Conservation (phyloP, 345 rosid genomes). For the Citrus unshiu region DNA sequence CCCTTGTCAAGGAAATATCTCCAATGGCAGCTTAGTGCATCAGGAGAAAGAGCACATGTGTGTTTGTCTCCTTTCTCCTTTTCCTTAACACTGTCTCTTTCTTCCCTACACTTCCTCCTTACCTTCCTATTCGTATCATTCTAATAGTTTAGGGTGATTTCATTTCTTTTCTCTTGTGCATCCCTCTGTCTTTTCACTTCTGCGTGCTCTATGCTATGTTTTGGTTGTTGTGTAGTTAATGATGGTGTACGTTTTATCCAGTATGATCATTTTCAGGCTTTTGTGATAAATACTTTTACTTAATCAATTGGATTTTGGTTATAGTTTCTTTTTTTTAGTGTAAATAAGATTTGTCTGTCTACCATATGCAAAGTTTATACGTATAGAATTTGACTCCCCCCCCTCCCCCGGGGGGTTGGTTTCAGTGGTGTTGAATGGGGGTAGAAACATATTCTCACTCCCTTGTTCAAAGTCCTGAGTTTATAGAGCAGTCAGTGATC, state of each 20-base stretch:
- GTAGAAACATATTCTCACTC: background rate
- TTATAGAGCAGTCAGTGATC: background rate
- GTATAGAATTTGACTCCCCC: background rate
- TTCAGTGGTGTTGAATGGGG: background rate
- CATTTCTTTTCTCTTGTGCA: conserved; percentile 21
- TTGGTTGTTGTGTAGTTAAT: background rate
- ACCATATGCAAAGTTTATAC: background rate
- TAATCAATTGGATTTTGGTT: background rate
- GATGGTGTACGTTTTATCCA: background rate
- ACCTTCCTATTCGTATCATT: conserved; percentile 58
- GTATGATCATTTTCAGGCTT: background rate
- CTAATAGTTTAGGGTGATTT: conserved; percentile 35
- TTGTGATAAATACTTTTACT: background rate
- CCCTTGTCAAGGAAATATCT: conserved; percentile 97
- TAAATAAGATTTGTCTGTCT: background rate
- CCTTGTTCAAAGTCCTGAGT: background rate
- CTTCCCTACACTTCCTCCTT: conserved; percentile 79
- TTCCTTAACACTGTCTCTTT: conserved; percentile 90
- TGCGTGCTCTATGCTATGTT: conserved; percentile 26
- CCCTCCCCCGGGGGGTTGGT: background rate
- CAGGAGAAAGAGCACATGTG: conserved; percentile 96
- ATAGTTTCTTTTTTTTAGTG: background rate
- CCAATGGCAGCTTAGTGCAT: conserved; percentile 99
- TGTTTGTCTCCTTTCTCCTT: conserved; percentile 99
- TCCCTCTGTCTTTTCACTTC: conserved; percentile 23